Conservation (phyloP, 371 early-diverging fungal species). For the Mortierella sp. region DNA sequence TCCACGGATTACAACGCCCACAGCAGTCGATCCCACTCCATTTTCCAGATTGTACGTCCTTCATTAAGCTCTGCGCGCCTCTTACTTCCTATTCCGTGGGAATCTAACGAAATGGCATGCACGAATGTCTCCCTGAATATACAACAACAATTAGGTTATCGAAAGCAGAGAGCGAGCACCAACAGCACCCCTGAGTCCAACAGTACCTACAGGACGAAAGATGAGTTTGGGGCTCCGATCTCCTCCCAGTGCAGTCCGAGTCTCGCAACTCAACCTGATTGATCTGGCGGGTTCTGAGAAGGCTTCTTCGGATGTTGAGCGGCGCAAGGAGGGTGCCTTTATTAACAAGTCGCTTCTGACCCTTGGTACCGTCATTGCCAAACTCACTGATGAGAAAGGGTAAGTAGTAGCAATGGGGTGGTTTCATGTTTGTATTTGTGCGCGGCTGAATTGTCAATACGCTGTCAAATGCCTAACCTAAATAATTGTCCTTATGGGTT, state of each 20-base stretch:
- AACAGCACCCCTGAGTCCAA: slow-evolving; percentile 43
- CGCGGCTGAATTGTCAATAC: neutral
- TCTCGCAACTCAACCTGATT: slow-evolving; percentile 85
- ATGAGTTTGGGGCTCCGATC: slow-evolving; percentile 56
- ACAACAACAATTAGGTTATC: slow-evolving; percentile 53
- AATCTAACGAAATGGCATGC: no score
- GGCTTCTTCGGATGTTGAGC: slow-evolving; percentile 76
- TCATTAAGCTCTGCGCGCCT: neutral
- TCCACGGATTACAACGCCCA: slow-evolving; percentile 60
- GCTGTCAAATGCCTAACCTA: neutral
- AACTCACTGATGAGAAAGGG: slow-evolving; percentile 75
- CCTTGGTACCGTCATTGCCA: slow-evolving; percentile 92
- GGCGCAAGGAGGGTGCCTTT: slow-evolving; percentile 93
- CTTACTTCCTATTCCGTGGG: no score
- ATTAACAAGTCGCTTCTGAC: slow-evolving; percentile 94
- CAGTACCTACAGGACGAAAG: slow-evolving; percentile 40
- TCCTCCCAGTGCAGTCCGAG: slow-evolving; percentile 74
- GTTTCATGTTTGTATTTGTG: neutral
- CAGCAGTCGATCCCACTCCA: slow-evolving; percentile 59
- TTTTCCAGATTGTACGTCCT: slow-evolving; percentile 55
- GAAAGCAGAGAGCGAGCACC: slow-evolving; percentile 67
- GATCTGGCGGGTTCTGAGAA: slow-evolving; percentile 98
- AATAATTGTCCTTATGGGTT: neutral
- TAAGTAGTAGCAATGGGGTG: slow-evolving; percentile 21
- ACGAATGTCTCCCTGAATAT: neutral